Conservation (phyloP, 2,329 filamentous ascomycete species). For the Paracoccidioides brasiliensis region DNA sequence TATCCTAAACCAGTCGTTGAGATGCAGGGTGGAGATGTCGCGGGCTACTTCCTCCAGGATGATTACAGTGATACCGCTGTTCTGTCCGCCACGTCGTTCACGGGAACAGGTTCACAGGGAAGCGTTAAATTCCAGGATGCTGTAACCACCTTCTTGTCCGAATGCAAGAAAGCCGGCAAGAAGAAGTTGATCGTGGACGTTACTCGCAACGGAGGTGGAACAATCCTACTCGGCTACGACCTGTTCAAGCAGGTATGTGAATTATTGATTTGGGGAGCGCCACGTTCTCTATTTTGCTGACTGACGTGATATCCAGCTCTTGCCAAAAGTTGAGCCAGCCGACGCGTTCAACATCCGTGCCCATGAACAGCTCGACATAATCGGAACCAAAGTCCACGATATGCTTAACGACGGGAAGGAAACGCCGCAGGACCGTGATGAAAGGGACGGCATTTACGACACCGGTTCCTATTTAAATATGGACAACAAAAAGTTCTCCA, state of each 20-base stretch:
- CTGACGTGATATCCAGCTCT: constrained; percentile 24
- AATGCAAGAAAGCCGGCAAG: constrained; percentile 36
- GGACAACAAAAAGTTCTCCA: constrained; percentile 24
- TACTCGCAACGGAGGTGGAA: constrained; percentile 47
- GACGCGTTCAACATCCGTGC: constrained; percentile 37
- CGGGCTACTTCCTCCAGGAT: constrained; percentile 33
- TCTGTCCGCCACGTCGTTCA: constrained; percentile 32
- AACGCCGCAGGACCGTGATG: constrained; percentile 4
- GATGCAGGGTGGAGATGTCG: constrained; percentile 23
- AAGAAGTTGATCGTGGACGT: constrained; percentile 54
- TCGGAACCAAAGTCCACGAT: constrained; percentile 18
- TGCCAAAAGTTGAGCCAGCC: constrained; percentile 35
- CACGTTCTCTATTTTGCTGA: not conserved
- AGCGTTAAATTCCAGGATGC: constrained; percentile 24
- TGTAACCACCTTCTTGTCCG: constrained; percentile 35
- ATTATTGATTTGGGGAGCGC: not conserved
- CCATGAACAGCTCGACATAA: constrained; percentile 26
- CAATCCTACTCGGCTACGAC: constrained; percentile 35
- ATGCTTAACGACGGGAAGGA: constrained; percentile 9
- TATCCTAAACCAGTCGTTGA: constrained; percentile 29
- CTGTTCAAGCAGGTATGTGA: constrained; percentile 35
- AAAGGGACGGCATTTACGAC: constrained; percentile 8
- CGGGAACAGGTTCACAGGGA: constrained; percentile 11
- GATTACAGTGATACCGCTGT: constrained; percentile 32
- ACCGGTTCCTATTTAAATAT: constrained; percentile 15